Base-by-base conservation (phyloP, 2,329 filamentous ascomycete genomes). In the Colletotrichum shisoi region DNA sequence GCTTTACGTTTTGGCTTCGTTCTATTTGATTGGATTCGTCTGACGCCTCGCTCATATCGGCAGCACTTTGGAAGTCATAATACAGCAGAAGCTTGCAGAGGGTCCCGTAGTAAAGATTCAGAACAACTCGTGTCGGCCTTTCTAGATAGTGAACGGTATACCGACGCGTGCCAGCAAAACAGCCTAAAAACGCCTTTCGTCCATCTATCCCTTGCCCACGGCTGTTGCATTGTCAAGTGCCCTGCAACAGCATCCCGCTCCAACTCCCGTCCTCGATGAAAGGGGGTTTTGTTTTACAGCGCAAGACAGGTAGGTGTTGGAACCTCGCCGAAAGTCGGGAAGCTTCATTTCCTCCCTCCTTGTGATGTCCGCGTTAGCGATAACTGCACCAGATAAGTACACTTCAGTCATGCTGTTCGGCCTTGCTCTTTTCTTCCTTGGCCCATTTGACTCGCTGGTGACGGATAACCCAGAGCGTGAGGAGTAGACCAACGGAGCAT, bases 381-480 rank as follows among this genome's bases (percentile, higher is more conserved):
- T 12, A 8, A n/a, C 34, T 17, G 31, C 9, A 42, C 19, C 2
- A 9, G 42, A 56, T 40, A 21, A 13, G 27, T 17, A 5, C 12
- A 12, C 6, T 46, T 69, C 60, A 79, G 53, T 79, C 76, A 58
- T 82, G 80, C 58, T 82, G 76, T 4, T 76, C 75, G 1, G 74
- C 75, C 63, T 78, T 78, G 2, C 74, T 75, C 65, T 78, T 78
- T 56, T 71, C 72, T 67, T 78, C 78, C 39, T 75, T 74, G n/a
- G 71, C 74, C 58, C 78, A 75, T 62, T 78, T 72, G 19, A 72
- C 71, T 62, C 81, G 79, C 75, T 90, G 87, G 68, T 87, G 83
- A 61, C 83, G 81, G 62, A 94, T 92, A 34, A 89, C 87, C 83
- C 86, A 91, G 37, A 96, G 76, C 59, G 89, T 91, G 44, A 94